phyloP scores from a whole-genome alignment of 345 rosid species.

The Melastoma malabathricum region DNA sequence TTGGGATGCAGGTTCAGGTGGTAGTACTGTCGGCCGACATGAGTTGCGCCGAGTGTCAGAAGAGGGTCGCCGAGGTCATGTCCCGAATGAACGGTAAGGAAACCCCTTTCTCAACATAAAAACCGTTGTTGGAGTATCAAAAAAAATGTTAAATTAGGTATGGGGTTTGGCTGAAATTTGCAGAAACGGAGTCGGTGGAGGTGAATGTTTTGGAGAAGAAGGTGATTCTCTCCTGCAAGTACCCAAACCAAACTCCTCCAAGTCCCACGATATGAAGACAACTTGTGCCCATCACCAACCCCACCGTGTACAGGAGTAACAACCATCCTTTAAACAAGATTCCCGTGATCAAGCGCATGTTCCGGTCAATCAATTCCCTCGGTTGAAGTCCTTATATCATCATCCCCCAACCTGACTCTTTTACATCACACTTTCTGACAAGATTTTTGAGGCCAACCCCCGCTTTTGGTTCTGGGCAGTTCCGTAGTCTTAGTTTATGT shows the following conservation, averaged over 20 bases:
- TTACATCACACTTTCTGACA: too few relatives aligned
- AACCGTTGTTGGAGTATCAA: background rate
- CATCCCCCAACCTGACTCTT: too few relatives aligned
- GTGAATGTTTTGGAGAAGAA: constrained; percentile 60
- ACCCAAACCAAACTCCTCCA: constrained; percentile 12
- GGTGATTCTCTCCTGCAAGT: constrained; percentile 59
- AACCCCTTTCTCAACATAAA: constrained; percentile 1
- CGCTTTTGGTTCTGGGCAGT: too few relatives aligned
- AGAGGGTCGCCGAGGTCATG: constrained; percentile 57
- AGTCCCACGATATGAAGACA: constrained; percentile 13
- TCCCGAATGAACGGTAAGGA: constrained; percentile 55
- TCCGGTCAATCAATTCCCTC: too few relatives aligned
- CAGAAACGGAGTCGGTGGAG: constrained; percentile 62
- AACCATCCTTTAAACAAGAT: too few relatives aligned
- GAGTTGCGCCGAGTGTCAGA: constrained; percentile 56
- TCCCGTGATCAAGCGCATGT: too few relatives aligned
- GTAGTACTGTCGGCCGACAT: constrained; percentile 83
- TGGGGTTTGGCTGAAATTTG: background rate
- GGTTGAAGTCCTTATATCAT: too few relatives aligned
- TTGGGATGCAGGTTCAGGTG: constrained; percentile 55
- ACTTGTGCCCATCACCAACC: constrained; percentile 3
- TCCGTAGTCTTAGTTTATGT: too few relatives aligned
- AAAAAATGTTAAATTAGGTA: too few relatives aligned
- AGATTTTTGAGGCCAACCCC: too few relatives aligned
- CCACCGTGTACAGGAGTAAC: constrained; percentile 12